Evolutionary conservation across 208 protist species (phyloP).

Genomic region (Chromosphaera perkinsii): DNA sequence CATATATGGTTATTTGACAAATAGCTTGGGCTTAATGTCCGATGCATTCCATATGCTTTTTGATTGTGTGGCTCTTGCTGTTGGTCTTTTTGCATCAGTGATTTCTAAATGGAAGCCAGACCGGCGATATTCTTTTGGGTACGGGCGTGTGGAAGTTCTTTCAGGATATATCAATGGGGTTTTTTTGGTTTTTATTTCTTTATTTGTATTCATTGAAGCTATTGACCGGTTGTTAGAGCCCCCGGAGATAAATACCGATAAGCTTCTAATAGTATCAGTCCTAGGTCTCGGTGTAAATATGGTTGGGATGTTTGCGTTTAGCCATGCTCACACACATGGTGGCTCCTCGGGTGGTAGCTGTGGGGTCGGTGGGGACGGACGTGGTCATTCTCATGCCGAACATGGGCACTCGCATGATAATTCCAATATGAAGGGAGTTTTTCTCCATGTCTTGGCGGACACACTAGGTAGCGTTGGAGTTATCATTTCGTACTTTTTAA

Average conservation of each 20-base stretch:
- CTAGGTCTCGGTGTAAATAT: constrained; percentile 64
- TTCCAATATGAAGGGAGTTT: constrained; percentile 46
- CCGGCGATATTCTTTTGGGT: constrained; percentile 52
- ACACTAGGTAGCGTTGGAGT: constrained; percentile 69
- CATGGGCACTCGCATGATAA: constrained; percentile 14
- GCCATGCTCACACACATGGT: constrained; percentile 40
- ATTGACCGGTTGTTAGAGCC: constrained; percentile 52
- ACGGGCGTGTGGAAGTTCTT: constrained; percentile 60
- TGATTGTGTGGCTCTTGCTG: constrained; percentile 82
- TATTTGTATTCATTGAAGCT: constrained; percentile 60
- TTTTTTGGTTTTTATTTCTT: constrained; percentile 63
- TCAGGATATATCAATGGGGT: constrained; percentile 66
- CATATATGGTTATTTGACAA: constrained; percentile 66
- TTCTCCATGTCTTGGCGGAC: constrained; percentile 68
- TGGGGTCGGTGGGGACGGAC: constrained; percentile 9
- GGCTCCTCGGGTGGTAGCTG: constrained; percentile 27
- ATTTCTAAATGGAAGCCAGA: constrained; percentile 74
- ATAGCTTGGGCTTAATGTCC: constrained; percentile 79
- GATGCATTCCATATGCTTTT: constrained; percentile 95
- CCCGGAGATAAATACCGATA: constrained; percentile 48
- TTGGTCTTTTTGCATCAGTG: constrained; percentile 79
- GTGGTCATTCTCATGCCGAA: constrained; percentile 17
- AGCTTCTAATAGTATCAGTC: constrained; percentile 56
- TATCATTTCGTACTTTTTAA: constrained; percentile 61
- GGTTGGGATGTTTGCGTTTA: constrained; percentile 63